Conservation (phyloP, 441 rosid genomes). For the Jatropha podagrica region DNA sequence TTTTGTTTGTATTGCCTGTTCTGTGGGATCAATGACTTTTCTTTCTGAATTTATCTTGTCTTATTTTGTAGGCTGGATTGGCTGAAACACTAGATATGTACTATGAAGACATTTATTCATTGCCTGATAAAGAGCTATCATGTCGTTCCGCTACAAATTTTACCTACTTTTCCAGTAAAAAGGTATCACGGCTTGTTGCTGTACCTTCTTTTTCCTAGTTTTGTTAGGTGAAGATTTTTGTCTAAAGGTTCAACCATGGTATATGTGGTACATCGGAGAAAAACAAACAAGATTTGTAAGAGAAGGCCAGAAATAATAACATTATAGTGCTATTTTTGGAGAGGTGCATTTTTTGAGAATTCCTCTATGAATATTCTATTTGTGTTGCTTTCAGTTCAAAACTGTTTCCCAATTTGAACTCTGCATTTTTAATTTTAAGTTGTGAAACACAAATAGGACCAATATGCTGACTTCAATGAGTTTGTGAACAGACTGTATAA, state of each 20-base stretch:
- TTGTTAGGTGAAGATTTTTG: not conserved
- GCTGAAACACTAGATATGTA: conserved; percentile 77
- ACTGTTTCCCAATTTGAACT: not conserved
- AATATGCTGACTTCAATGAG: not conserved
- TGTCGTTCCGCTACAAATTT: conserved; percentile 43
- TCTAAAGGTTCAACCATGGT: not conserved
- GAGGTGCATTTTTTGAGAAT: not conserved
- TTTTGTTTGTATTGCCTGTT: conserved; percentile 17
- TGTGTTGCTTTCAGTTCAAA: not conserved
- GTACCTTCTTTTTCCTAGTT: not conserved
- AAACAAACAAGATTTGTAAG: not conserved
- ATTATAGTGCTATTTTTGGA: not conserved
- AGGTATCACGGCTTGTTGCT: conserved; percentile 42
- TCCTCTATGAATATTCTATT: not conserved
- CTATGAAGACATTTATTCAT: conserved; percentile 78
- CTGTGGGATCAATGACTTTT: conserved; percentile 8
- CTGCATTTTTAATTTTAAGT: not conserved
- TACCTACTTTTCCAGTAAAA: conserved; percentile 46
- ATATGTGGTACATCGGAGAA: not conserved
- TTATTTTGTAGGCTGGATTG: conserved; percentile 61
- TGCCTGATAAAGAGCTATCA: conserved; percentile 64
- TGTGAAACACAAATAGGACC: not conserved
- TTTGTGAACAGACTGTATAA: not conserved
- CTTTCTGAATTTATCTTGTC: conserved; percentile 24
- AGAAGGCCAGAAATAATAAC: not conserved